phyloP scores from a whole-genome alignment of 2,329 filamentous ascomycete genomes.

The Pseudodiploospora longispora region DNA sequence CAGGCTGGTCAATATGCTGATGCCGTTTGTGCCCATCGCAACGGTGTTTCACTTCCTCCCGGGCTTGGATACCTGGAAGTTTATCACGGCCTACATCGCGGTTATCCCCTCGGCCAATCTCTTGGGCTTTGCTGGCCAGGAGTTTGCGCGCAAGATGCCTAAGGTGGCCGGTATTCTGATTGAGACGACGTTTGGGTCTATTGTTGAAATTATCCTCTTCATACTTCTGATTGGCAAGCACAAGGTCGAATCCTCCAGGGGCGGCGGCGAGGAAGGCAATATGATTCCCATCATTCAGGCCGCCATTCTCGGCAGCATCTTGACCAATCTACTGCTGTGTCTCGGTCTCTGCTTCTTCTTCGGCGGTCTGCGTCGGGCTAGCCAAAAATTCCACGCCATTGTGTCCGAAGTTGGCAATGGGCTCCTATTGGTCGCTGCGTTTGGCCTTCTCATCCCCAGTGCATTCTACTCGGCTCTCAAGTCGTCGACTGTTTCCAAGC shows the following conservation, averaged over 20 bases:
- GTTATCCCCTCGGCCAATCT: conserved; percentile 43
- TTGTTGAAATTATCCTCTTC: conserved; percentile 77
- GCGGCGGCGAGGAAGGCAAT: neutral
- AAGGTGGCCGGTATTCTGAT: conserved; percentile 50
- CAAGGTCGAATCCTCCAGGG: conserved; percentile 14
- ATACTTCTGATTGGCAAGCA: conserved; percentile 57
- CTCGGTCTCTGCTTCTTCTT: conserved; percentile 60
- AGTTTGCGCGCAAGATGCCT: conserved; percentile 57
- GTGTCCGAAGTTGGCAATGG: conserved; percentile 59
- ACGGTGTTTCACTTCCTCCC: conserved; percentile 31
- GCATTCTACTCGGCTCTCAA: neutral
- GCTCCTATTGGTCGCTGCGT: conserved; percentile 14
- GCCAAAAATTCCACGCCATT: conserved; percentile 55
- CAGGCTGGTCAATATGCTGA: conserved; percentile 38
- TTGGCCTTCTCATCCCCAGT: conserved; percentile 28
- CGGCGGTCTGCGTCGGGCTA: conserved; percentile 51
- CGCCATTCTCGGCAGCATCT: conserved; percentile 60
- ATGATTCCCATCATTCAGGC: conserved; percentile 54
- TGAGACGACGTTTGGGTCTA: conserved; percentile 48
- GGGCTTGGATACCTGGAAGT: conserved; percentile 33
- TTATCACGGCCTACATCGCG: conserved; percentile 37
- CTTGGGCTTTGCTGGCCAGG: conserved; percentile 34
- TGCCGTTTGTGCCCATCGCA: conserved; percentile 40
- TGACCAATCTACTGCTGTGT: conserved; percentile 61
- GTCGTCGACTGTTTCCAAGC: conserved; percentile 2